phyloP scores from a whole-genome alignment of 2,329 filamentous ascomycete genomes.

The Magnaporthiopsis rhizophila region DNA sequence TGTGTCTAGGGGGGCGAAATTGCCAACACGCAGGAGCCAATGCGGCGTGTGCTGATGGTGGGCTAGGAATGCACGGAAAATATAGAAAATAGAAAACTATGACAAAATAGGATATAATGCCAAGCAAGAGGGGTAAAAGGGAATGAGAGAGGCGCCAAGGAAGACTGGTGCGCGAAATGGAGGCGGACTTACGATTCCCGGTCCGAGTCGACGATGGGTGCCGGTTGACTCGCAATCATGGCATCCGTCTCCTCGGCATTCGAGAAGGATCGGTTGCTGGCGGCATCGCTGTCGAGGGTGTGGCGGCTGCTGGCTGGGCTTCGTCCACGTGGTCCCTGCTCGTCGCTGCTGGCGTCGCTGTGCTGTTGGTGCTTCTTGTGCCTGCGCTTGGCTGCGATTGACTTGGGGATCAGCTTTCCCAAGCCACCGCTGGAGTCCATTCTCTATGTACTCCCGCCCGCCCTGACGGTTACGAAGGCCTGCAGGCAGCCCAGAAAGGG shows the following conservation, averaged over 20 bases:
- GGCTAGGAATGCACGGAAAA: background rate
- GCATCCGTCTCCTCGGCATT: constrained; percentile 15
- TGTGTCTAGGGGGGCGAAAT: background rate
- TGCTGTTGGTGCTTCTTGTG: constrained; percentile 38
- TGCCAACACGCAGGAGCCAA: background rate
- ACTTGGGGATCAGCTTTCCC: constrained; percentile 45
- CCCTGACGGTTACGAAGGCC: background rate
- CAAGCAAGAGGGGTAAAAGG: background rate
- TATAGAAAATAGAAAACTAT: background rate
- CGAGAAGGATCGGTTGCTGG: constrained; percentile 17
- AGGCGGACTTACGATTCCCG: constrained; percentile 19
- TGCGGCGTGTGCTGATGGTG: background rate
- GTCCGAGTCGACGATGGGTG: constrained; percentile 29
- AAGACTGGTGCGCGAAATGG: background rate
- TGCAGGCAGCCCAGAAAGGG: background rate
- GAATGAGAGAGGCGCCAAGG: background rate
- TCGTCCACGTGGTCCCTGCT: constrained; percentile 21
- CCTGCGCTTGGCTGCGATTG: constrained; percentile 40
- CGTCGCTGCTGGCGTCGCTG: constrained; percentile 24
- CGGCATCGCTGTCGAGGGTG: constrained; percentile 28
- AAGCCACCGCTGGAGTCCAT: constrained; percentile 21
- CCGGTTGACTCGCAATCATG: background rate
- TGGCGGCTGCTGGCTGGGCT: constrained; percentile 27
- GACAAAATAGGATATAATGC: background rate
- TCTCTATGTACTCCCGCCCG: background rate